Percentiles rank a stretch among this genome's conserved stretches.
Conservation (phyloP, 2,329 filamentous ascomycete species). For the Orbilia quercus region DNA sequence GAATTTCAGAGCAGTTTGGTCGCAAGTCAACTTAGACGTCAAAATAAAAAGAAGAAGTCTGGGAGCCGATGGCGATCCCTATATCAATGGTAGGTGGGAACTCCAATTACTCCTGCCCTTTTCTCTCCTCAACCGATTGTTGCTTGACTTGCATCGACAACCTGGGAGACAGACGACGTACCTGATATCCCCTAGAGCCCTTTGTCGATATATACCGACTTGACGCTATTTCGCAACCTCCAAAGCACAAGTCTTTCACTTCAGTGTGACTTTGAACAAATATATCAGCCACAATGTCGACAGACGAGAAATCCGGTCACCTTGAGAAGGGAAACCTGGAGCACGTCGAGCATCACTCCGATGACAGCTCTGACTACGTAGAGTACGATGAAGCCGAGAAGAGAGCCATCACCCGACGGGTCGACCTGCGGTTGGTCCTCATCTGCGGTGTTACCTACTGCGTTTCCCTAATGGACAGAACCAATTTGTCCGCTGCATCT, state of each 20-base stretch:
- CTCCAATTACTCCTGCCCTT: slow-evolving; percentile 26
- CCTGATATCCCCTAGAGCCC: slow-evolving; percentile 28
- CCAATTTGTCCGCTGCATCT: slow-evolving; percentile 77
- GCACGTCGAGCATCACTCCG: slow-evolving; percentile 41
- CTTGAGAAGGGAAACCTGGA: slow-evolving; percentile 51
- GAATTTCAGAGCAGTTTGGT: slow-evolving; percentile 22
- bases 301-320: slow-evolving; percentile 31
- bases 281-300: slow-evolving; percentile 37
- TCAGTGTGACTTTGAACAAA: neutral
- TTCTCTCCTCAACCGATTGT: slow-evolving; percentile 41
- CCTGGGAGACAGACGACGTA: slow-evolving; percentile 26
- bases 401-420: slow-evolving; percentile 73
- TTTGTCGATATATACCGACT: slow-evolving; percentile 19
- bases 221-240: neutral
- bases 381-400: slow-evolving; percentile 68
- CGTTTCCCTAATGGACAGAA: slow-evolving; percentile 80
- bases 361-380: slow-evolving; percentile 48
- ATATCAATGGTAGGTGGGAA: slow-evolving; percentile 54
- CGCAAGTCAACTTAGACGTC: slow-evolving; percentile 32
- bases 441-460: slow-evolving; percentile 77
- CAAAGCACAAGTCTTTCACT: slow-evolving; percentile 2
- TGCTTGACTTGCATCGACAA: slow-evolving; percentile 29
- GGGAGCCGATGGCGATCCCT: slow-evolving; percentile 45
- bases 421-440: slow-evolving; percentile 75
- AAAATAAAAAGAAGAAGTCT: slow-evolving; percentile 39